Conservation (phyloP, 441 rosid species). For the Populus hybrid region DNA sequence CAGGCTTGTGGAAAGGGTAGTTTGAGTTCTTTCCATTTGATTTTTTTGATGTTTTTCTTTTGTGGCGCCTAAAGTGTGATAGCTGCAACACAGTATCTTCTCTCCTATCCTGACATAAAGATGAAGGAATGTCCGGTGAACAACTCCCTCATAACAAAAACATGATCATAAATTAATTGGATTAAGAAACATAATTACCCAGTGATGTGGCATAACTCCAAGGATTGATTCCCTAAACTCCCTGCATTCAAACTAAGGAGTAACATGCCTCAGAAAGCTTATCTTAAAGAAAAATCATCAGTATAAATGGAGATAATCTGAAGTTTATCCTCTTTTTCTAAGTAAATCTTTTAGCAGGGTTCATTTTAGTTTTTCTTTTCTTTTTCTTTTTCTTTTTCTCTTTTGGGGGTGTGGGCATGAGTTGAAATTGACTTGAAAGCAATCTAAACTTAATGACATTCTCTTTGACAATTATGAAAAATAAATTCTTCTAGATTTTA, state of each 20-base stretch:
- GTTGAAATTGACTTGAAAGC: too few species aligned
- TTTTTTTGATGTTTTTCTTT: conserved; percentile 78
- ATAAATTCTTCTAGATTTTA: neutral
- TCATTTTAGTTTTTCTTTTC: neutral
- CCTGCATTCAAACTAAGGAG: conserved; percentile 87
- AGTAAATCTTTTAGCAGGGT: neutral
- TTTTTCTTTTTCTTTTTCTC: neutral
- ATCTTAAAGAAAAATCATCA: neutral
- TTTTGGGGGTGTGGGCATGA: too few species aligned
- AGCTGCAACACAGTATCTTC: conserved; percentile 89
- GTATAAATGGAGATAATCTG: neutral
- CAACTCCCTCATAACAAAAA: conserved; percentile 5
- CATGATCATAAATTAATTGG: neutral
- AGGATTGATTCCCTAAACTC: conserved; percentile 96
- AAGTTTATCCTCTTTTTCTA: neutral
- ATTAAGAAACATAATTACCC: conserved; percentile 51
- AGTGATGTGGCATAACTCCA: conserved; percentile 94
- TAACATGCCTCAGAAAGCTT: conserved; percentile 35
- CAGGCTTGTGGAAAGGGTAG: conserved; percentile 93
- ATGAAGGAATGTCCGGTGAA: conserved; percentile 13
- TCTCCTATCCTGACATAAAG: conserved; percentile 81
- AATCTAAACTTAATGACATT: too few species aligned
- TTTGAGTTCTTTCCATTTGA: conserved; percentile 61
- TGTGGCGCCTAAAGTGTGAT: conserved; percentile 87
- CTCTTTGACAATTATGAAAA: too few species aligned